Conservation (phyloP, 306 rosid species). For the Pueraria montana region DNA sequence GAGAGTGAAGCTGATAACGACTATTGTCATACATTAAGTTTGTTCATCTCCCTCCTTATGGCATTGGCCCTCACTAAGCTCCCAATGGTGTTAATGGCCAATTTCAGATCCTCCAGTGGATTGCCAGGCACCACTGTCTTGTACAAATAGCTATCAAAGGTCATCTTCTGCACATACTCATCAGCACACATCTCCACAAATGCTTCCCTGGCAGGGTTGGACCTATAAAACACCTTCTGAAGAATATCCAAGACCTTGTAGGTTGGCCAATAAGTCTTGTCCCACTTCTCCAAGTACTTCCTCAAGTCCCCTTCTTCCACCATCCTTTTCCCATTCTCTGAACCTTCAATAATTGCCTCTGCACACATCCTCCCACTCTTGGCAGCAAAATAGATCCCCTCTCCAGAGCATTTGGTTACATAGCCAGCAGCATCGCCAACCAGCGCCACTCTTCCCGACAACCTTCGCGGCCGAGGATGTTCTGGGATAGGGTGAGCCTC, state of each 20-base stretch:
- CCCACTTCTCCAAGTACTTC: constrained; percentile 97
- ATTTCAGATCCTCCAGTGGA: constrained; percentile 88
- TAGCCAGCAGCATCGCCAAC: constrained; percentile 99
- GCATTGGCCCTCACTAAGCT: constrained; percentile 97
- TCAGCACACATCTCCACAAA: constrained; percentile 99
- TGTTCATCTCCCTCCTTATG: constrained; percentile 87
- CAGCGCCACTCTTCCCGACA: constrained; percentile 79
- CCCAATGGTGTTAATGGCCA: constrained; percentile 95
- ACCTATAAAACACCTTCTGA: constrained; percentile 98
- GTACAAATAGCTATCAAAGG: constrained; percentile 94
- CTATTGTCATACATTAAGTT: constrained; percentile 66
- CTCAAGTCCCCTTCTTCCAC: constrained; percentile 89
- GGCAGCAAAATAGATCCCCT: constrained; percentile 97
- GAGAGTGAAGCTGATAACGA: constrained; percentile 2
- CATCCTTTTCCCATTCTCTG: constrained; percentile 94
- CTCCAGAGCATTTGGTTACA: constrained; percentile 96
- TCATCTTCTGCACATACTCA: constrained; percentile 99
- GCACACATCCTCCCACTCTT: constrained; percentile 99
- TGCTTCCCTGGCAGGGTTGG: constrained; percentile 97
- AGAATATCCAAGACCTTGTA: constrained; percentile 95
- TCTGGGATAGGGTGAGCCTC: constrained; percentile 99
- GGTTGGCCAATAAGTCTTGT: constrained; percentile 98
- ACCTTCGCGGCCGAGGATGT: constrained; percentile 93
- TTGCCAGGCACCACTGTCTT: constrained; percentile 94
- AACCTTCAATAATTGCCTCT: constrained; percentile 91